phyloP scores from a whole-genome alignment of 2,329 filamentous ascomycete genomes.

The Blastomyces percursus region DNA sequence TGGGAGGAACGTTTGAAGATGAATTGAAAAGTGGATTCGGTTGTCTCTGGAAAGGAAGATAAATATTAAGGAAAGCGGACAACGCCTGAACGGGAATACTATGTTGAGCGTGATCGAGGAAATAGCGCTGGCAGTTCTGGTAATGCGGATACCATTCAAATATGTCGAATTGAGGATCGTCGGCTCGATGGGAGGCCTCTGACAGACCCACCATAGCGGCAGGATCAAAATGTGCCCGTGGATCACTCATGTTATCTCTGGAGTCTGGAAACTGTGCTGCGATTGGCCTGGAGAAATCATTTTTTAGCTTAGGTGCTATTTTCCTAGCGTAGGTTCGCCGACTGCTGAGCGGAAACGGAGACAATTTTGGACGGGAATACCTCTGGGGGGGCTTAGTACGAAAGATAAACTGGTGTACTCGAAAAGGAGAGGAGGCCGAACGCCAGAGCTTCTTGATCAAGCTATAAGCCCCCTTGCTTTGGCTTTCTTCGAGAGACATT shows the following conservation, averaged over 20 bases:
- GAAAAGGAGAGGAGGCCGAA: conserved; percentile 21
- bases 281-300: conserved; percentile 2
- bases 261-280: conserved; percentile 10
- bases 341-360: conserved; percentile 8
- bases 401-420: conserved; percentile 22
- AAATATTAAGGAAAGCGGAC: conserved; percentile 84
- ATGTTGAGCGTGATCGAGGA: conserved; percentile 83
- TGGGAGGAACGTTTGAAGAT: conserved; percentile 22
- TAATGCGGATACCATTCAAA: conserved; percentile 90
- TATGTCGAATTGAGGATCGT: conserved; percentile 48
- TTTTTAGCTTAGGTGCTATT: conserved; percentile 1
- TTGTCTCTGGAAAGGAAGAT: conserved; percentile 69
- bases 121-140: conserved; percentile 81
- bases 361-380: conserved; percentile 17
- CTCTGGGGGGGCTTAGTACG: conserved; percentile 27
- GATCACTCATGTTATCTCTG: conserved; percentile 8
- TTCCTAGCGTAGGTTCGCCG: not conserved
- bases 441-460: conserved; percentile 26
- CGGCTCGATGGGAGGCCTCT: conserved; percentile 26
- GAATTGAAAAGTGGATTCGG: conserved; percentile 38
- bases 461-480: conserved; percentile 23
- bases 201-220: conserved; percentile 29
- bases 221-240: conserved; percentile 24
- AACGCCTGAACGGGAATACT: conserved; percentile 72
- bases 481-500: conserved; percentile 28